Evolutionary conservation across 495 filamentous ascomycete species (phyloP).

Genomic region (Aspergillus ellipticus): DNA sequence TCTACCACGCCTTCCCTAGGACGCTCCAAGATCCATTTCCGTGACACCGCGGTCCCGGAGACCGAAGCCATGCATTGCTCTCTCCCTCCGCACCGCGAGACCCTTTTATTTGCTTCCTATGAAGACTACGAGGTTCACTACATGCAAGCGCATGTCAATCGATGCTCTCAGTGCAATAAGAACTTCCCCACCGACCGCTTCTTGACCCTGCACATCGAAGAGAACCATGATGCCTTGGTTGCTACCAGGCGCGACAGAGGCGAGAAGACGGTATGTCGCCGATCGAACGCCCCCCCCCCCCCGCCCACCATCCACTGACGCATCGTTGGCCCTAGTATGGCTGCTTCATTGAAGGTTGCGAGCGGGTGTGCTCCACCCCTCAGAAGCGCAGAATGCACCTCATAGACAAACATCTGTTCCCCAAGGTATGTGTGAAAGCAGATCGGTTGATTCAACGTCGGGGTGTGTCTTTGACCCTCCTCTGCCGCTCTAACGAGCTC

Average conservation of each 20-base stretch:
- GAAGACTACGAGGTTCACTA: constrained; percentile 89
- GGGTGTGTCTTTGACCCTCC: not conserved
- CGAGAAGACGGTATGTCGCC: constrained; percentile 81
- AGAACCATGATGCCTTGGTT: constrained; percentile 82
- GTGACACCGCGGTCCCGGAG: constrained; percentile 16
- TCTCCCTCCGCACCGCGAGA: constrained; percentile 71
- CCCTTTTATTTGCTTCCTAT: constrained; percentile 66
- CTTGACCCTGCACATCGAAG: constrained; percentile 80
- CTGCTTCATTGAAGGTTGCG: constrained; percentile 88
- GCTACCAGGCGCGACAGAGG: constrained; percentile 69
- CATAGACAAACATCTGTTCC: constrained; percentile 93
- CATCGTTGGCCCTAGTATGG: constrained; percentile 53
- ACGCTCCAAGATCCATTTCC: constrained; percentile 27
- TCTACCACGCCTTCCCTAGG: constrained; percentile 14
- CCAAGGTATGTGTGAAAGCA: constrained; percentile 45
- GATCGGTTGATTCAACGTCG: not conserved
- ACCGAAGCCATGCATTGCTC: constrained; percentile 65
- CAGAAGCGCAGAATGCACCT: constrained; percentile 82
- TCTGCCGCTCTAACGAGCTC: constrained; percentile 2
- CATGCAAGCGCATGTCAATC: constrained; percentile 71
- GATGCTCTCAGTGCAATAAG: constrained; percentile 76
- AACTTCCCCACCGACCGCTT: constrained; percentile 73
- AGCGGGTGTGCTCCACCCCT: constrained; percentile 76
- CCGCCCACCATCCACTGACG: too few species aligned
- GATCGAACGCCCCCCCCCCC: too few species aligned